Evolutionary conservation across 2,329 filamentous ascomycete genomes (phyloP).

Genomic region (Colletotrichum tofieldiae): DNA sequence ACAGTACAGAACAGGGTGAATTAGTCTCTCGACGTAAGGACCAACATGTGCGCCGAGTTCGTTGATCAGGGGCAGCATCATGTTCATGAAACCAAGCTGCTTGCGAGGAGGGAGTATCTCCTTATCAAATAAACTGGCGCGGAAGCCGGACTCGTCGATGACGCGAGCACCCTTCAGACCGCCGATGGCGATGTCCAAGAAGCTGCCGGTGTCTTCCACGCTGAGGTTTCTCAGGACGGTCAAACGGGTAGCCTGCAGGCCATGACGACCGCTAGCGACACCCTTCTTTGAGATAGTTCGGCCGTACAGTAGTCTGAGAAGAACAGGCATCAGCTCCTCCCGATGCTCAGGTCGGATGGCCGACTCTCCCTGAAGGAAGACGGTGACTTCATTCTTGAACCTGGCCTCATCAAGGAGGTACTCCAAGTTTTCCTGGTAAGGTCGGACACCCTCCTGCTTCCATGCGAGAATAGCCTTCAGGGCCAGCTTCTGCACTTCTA

Average conservation of each 20-base stretch:
- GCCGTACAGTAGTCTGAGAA: slow-evolving; percentile 91
- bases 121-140: slow-evolving; percentile 68
- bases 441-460: slow-evolving; percentile 83
- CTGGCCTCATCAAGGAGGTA: slow-evolving; percentile 91
- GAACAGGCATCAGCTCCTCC: slow-evolving; percentile 82
- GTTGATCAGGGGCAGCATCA: slow-evolving; percentile 89
- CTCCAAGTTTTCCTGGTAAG: slow-evolving; percentile 88
- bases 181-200: slow-evolving; percentile 86
- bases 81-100: slow-evolving; percentile 92
- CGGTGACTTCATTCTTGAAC: slow-evolving; percentile 94
- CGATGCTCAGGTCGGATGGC: slow-evolving; percentile 83
- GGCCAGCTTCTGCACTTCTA: slow-evolving; percentile 88
- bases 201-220: slow-evolving; percentile 81
- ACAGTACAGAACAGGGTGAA: slow-evolving; percentile 87
- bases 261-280: slow-evolving; percentile 81
- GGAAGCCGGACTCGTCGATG: slow-evolving; percentile 64
- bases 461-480: slow-evolving; percentile 90
- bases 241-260: slow-evolving; percentile 85
- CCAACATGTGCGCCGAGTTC: slow-evolving; percentile 83
- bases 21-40: slow-evolving; percentile 77
- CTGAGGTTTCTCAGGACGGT: slow-evolving; percentile 85
- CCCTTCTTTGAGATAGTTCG: slow-evolving; percentile 88
- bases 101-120: slow-evolving; percentile 79
- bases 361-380: slow-evolving; percentile 85
- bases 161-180: slow-evolving; percentile 75